Evolutionary conservation across 2,329 filamentous ascomycete species (phyloP), one percentile per base, ranked within the genome.

Genomic region (Sclerotinia glacialis): DNA sequence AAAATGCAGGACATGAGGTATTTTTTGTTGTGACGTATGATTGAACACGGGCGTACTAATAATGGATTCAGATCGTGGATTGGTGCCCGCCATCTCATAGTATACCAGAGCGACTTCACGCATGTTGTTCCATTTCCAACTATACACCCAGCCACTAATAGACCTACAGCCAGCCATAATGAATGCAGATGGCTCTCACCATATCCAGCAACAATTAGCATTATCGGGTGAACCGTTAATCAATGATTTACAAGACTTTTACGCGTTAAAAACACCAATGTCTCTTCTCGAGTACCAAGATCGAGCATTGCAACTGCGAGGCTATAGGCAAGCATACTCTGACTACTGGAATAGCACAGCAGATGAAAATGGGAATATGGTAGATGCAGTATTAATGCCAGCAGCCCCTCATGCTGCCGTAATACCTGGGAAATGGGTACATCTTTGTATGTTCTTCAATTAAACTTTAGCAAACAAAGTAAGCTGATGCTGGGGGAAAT

Each of bases 351-450:
- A 69, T 37, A 53, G 54, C 12, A 71, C 69, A 2, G 67, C 53
- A 23, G 46, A 60, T 44, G 26, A 40, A 14, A 23, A 55, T 34
- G 52, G 53, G 26, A 77, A 79, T 54, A 76, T 81, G 5, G 83
- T 87, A 0, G 86, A 88, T 70, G 82, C 80, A 0, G 72, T 85
- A 1, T 79, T 85, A 23, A 78, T 78, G 72, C 81, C 83, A 0
- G 72, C 82, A 16, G 80, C 81, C 2, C 81, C 83, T 0, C 80
- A 80, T 56, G 77, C 81, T 4, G 82, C 82, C 50, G 42, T 68
- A 3, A 63, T 66, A 18, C 67, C 67, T 12, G 64, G 79, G 2
- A 66, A 46, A 40, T 68, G 56, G 55, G 50, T 56, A 34, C 60
- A 67, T 52, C 37, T 64, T 0, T 60, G 65, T 65, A 58, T 23